phyloP scores from a whole-genome alignment of 139 green algal genomes.

The Chlorella sp. region DNA sequence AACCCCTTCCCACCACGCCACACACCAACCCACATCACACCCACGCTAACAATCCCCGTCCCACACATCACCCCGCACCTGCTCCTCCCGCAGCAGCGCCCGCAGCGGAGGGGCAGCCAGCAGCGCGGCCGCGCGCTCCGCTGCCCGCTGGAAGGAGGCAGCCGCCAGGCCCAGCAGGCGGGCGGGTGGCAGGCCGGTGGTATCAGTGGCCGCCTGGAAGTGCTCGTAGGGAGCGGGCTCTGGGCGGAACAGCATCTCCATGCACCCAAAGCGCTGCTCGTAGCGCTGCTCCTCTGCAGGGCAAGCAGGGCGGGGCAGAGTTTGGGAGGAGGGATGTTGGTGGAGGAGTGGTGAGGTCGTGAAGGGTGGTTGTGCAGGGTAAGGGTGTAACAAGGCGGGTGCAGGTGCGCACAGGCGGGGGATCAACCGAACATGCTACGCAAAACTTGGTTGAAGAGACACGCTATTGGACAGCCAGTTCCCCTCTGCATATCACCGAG shows the following conservation, averaged over 20 bases:
- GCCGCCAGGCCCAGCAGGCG: constrained; percentile 2
- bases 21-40: background rate
- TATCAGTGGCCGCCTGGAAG: constrained; percentile 23
- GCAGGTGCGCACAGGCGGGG: too few species aligned
- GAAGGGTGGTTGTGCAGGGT: too few species aligned
- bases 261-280: constrained; percentile 74
- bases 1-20: too few species aligned
- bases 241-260: constrained; percentile 56
- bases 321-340: background rate
- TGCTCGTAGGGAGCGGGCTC: constrained; percentile 55
- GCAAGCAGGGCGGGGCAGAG: too few species aligned
- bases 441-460: too few species aligned
- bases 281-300: constrained; percentile 58
- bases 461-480: too few species aligned
- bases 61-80: background rate
- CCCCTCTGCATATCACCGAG: too few species aligned
- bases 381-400: background rate
- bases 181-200: background rate
- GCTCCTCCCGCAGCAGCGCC: constrained; percentile 23
- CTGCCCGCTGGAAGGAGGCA: constrained; percentile 5
- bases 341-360: too few species aligned
- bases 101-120: background rate
- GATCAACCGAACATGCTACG: too few species aligned
- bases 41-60: background rate
- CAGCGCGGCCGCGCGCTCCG: background rate